These are phyloP conservation scores for Naematelia encephala DNA, from an alignment of 768 basidiomycete species.

Conservation along the genomic window DNA sequence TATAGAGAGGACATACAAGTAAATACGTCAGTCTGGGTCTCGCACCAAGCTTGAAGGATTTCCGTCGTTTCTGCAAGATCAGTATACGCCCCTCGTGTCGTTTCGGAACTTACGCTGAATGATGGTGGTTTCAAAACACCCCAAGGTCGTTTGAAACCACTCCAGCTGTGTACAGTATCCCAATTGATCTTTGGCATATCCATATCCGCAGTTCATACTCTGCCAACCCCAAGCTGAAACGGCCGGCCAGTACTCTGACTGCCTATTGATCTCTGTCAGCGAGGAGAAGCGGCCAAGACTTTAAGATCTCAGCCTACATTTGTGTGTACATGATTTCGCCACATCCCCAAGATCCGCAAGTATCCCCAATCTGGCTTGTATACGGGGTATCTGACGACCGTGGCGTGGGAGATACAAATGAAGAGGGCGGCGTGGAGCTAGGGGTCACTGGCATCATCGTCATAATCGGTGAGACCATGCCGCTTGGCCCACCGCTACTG, in stretches of 20 bases:
- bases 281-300: too few relatives aligned
- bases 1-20: constrained; percentile 1
- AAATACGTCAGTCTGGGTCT: constrained; percentile 10
- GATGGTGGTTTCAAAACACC: constrained; percentile 39
- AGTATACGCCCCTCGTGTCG: background rate
- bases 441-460: background rate
- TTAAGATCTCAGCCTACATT: background rate
- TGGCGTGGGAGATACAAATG: constrained; percentile 21
- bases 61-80: constrained; percentile 17
- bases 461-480: background rate
- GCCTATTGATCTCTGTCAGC: constrained; percentile 14
- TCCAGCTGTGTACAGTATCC: constrained; percentile 20
- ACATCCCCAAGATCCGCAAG: constrained; percentile 30
- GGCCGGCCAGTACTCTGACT: constrained; percentile 22
- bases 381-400: constrained; percentile 10
- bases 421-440: constrained; percentile 3
- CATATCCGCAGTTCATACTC: constrained; percentile 34
- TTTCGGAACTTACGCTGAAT: constrained; percentile 17
- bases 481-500: background rate
- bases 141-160: constrained; percentile 25
- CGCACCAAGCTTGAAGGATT: constrained; percentile 14
- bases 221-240: constrained; percentile 20
- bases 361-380: constrained; percentile 14
- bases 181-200: constrained; percentile 7
- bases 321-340: constrained; percentile 19